These are phyloP conservation scores for Coprinopsis sp. DNA, from an alignment of 768 basidiomycete genomes.

Conservation along the genomic window DNA sequence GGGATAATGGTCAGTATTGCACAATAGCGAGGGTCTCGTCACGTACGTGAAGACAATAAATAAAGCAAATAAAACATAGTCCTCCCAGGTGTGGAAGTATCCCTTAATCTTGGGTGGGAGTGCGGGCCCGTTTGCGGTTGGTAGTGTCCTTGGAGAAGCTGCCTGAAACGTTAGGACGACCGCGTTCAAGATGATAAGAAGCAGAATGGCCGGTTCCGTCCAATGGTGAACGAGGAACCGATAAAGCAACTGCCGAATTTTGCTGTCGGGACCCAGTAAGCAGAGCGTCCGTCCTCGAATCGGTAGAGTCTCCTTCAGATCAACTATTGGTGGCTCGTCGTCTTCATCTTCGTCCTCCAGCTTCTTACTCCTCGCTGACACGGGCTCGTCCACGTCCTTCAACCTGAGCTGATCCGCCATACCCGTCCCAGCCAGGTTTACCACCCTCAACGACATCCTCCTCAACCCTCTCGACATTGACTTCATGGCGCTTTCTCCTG, in stretches of 20 bases:
- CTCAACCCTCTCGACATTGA: slow-evolving; percentile 53
- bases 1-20: slow-evolving; percentile 6
- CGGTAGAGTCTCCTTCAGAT: slow-evolving; percentile 41
- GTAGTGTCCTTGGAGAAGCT: slow-evolving; percentile 52
- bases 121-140: slow-evolving; percentile 35
- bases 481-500: slow-evolving; percentile 55
- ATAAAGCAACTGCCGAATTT: slow-evolving; percentile 59
- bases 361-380: slow-evolving; percentile 17
- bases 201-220: slow-evolving; percentile 82
- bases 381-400: slow-evolving; percentile 40
- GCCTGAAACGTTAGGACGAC: slow-evolving; percentile 80
- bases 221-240: slow-evolving; percentile 64
- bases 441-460: slow-evolving; percentile 74
- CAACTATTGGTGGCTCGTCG: slow-evolving; percentile 32
- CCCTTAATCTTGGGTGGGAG: slow-evolving; percentile 47
- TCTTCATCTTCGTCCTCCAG: slow-evolving; percentile 33
- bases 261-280: slow-evolving; percentile 65
- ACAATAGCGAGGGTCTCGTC: neutral
- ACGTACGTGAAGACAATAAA: slow-evolving; percentile 86
- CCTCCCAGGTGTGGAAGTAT: slow-evolving; percentile 89
- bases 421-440: slow-evolving; percentile 63
- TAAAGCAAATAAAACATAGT: slow-evolving; percentile 75
- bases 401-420: slow-evolving; percentile 57
- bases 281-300: slow-evolving; percentile 79
- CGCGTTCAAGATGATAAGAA: slow-evolving; percentile 81